Conservation (phyloP, 352 stramenopile species). For the Phytophthora constricta region DNA sequence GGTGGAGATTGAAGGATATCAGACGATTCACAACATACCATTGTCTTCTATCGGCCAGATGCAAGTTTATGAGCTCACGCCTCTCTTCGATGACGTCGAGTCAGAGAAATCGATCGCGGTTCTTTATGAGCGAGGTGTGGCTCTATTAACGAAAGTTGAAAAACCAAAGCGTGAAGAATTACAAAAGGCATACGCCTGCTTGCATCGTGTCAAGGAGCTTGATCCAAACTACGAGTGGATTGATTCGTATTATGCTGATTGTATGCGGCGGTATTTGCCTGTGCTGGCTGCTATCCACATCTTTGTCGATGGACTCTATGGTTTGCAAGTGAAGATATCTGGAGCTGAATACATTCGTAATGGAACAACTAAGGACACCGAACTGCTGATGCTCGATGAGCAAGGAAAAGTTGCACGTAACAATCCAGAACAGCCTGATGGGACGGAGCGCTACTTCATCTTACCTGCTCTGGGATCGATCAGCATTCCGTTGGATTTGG, state of each 20-base stretch:
- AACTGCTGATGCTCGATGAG: constrained; percentile 75
- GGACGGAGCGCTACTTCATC: constrained; percentile 60
- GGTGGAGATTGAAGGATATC: constrained; percentile 79
- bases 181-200: constrained; percentile 76
- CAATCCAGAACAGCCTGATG: constrained; percentile 63
- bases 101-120: constrained; percentile 65
- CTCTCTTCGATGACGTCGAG: constrained; percentile 77
- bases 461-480: constrained; percentile 59
- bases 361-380: constrained; percentile 75
- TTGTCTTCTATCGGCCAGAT: constrained; percentile 73
- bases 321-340: constrained; percentile 82
- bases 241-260: constrained; percentile 80
- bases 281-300: constrained; percentile 76
- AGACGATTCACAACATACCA: constrained; percentile 67
- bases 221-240: constrained; percentile 88
- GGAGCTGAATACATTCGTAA: constrained; percentile 79
- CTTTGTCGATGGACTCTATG: constrained; percentile 72
- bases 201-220: constrained; percentile 71
- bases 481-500: constrained; percentile 78
- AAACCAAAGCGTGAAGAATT: constrained; percentile 63
- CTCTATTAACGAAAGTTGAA: constrained; percentile 70
- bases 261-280: constrained; percentile 70
- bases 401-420: constrained; percentile 50
- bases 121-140: constrained; percentile 74
- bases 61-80: constrained; percentile 82